Conservation (phyloP, 306 rosid genomes). For the Rubus parviflorus region DNA sequence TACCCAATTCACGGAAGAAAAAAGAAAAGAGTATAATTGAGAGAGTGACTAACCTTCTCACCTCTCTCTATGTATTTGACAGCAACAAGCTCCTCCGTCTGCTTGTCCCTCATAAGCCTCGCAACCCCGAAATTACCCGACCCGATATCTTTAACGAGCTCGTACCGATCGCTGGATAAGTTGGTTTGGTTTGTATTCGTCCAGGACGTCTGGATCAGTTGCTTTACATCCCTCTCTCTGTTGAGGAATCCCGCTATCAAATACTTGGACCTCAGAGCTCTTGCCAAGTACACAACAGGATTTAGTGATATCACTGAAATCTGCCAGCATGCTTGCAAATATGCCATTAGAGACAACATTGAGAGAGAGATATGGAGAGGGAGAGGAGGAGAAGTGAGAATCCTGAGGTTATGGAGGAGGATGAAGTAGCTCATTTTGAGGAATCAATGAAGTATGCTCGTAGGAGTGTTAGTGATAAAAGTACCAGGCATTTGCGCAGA, state of each 20-base stretch:
- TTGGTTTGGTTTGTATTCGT: too few species aligned
- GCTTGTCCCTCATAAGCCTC: constrained; percentile 89
- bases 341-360: constrained; percentile 33
- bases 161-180: constrained; percentile 89
- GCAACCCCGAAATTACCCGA: constrained; percentile 95
- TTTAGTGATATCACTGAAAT: constrained; percentile 38
- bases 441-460: constrained; percentile 39
- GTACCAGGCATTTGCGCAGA: constrained; percentile 31
- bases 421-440: constrained; percentile 33
- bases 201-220: constrained; percentile 46
- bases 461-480: constrained; percentile 30
- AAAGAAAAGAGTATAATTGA: neutral
- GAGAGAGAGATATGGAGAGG: constrained; percentile 33
- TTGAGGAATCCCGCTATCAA: constrained; percentile 31
- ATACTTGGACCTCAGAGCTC: constrained; percentile 36
- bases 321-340: constrained; percentile 39
- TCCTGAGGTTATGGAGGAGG: constrained; percentile 30
- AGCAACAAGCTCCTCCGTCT: constrained; percentile 87
- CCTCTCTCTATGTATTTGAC: constrained; percentile 98
- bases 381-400: constrained; percentile 30
- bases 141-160: constrained; percentile 84
- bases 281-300: constrained; percentile 28
- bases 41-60: constrained; percentile 74
- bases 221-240: constrained; percentile 36
- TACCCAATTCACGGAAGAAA: neutral